Conservation (phyloP, 1,139 yeast genomes). For the Saccharomyces uvarum region DNA sequence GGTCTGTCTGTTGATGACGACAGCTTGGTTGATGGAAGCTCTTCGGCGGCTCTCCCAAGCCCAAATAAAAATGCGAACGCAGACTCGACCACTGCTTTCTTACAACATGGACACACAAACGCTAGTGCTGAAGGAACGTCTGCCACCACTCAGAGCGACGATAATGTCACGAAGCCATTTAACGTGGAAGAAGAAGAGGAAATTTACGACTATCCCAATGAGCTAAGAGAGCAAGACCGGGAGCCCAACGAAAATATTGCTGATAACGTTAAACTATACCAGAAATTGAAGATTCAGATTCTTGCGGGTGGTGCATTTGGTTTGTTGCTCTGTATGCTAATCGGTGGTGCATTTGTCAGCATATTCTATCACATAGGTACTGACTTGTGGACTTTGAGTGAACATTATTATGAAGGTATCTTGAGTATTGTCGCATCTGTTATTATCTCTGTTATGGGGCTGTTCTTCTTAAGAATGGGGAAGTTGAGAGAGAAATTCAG, state of each 20-base stretch:
- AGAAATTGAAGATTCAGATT: slow-evolving; percentile 60
- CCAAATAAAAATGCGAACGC: background rate
- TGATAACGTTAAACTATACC: slow-evolving; percentile 40
- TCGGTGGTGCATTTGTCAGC: slow-evolving; percentile 83
- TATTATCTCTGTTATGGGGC: slow-evolving; percentile 81
- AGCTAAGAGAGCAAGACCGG: slow-evolving; percentile 3
- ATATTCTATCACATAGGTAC: slow-evolving; percentile 71
- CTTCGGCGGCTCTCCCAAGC: background rate
- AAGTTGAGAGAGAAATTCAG: slow-evolving; percentile 91
- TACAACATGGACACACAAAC: background rate
- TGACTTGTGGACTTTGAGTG: slow-evolving; percentile 79
- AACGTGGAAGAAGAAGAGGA: slow-evolving; percentile 16
- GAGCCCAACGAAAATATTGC: slow-evolving; percentile 2
- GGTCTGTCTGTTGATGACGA: slow-evolving; percentile 30
- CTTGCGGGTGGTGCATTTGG: slow-evolving; percentile 75
- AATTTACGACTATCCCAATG: background rate
- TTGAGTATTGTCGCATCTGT: slow-evolving; percentile 76
- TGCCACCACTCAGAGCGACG: background rate
- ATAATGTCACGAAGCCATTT: slow-evolving; percentile 6
- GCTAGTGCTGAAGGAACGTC: background rate
- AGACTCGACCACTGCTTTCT: background rate
- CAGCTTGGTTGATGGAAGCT: background rate
- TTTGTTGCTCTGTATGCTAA: slow-evolving; percentile 58
- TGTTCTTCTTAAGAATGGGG: slow-evolving; percentile 84
- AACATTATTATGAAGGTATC: slow-evolving; percentile 90